Percentiles rank a stretch among this genome's conserved stretches.
Conservation (phyloP, 2,329 filamentous ascomycete genomes). For the Ascocoryne sarcoides region DNA sequence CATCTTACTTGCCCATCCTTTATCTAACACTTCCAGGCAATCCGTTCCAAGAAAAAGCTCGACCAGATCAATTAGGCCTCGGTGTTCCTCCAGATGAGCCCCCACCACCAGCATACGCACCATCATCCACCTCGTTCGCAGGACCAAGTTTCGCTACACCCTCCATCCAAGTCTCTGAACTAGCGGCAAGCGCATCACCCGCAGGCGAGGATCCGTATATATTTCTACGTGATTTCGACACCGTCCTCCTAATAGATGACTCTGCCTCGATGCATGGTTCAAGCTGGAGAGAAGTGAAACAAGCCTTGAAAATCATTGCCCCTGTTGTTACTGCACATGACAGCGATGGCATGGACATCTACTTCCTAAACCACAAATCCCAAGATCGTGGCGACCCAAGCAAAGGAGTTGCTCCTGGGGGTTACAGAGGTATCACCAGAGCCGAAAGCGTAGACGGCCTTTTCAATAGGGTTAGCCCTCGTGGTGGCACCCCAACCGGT, state of each 20-base stretch:
- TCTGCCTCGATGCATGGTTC: slow-evolving; percentile 73
- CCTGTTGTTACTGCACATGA: slow-evolving; percentile 77
- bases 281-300: slow-evolving; percentile 67
- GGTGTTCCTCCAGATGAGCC: slow-evolving; percentile 25
- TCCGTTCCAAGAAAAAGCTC: slow-evolving; percentile 21
- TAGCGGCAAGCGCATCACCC: no score
- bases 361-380: slow-evolving; percentile 70
- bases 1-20: slow-evolving; percentile 3
- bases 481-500: slow-evolving; percentile 66
- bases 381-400: slow-evolving; percentile 28
- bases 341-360: slow-evolving; percentile 77
- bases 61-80: slow-evolving; percentile 24
- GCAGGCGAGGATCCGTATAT: slow-evolving; percentile 68
- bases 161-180: slow-evolving; percentile 1
- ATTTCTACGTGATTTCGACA: slow-evolving; percentile 76
- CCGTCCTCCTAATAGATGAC: slow-evolving; percentile 85
- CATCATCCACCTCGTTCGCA: slow-evolving; percentile 14
- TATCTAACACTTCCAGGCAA: slow-evolving; percentile 14
- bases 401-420: slow-evolving; percentile 35
- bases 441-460: slow-evolving; percentile 53
- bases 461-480: slow-evolving; percentile 59
- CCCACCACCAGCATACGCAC: slow-evolving; percentile 27
- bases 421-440: slow-evolving; percentile 57
- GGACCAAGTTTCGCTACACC: slow-evolving; percentile 7
- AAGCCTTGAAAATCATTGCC: slow-evolving; percentile 63